Evolutionary conservation across 2,329 filamentous ascomycete genomes (phyloP).

Genomic region (Coniochaeta ligniaria): DNA sequence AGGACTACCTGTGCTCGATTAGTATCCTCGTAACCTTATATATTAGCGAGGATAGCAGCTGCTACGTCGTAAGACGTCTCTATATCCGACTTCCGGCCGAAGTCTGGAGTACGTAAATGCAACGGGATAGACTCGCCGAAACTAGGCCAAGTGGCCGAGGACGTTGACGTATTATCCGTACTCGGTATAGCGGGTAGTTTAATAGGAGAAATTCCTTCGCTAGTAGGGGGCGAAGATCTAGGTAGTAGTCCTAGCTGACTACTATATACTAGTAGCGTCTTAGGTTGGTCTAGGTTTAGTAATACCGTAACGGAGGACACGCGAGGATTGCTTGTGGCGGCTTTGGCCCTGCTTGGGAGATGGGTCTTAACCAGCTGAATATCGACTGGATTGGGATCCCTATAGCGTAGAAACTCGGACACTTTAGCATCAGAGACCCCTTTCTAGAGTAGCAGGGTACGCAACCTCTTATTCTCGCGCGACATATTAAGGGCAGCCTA

Average conservation of each 20-base stretch:
- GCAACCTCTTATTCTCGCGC: conserved; percentile 38
- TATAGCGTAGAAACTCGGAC: background rate
- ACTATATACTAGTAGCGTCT: background rate
- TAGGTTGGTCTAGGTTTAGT: background rate
- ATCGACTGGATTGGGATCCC: background rate
- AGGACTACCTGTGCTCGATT: conserved; percentile 10
- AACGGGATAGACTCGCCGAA: background rate
- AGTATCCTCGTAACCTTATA: conserved; percentile 16
- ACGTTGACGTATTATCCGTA: background rate
- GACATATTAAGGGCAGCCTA: conserved; percentile 40
- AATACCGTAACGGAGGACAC: background rate
- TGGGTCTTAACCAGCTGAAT: no score
- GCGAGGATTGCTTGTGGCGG: background rate
- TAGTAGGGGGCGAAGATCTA: background rate
- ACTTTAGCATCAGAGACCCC: background rate
- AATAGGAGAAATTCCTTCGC: background rate
- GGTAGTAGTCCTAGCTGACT: background rate
- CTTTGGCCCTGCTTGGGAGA: no score
- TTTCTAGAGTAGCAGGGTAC: conserved; percentile 14
- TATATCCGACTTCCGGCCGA: background rate
- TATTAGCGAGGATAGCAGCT: conserved; percentile 16
- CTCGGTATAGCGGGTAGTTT: background rate
- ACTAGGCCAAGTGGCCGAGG: background rate
- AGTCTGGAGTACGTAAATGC: background rate
- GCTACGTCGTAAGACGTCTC: conserved; percentile 20